Percentiles rank a stretch among this genome's conserved stretches.
Conservation (phyloP, 306 rosid species). For the Malus sieversii region DNA sequence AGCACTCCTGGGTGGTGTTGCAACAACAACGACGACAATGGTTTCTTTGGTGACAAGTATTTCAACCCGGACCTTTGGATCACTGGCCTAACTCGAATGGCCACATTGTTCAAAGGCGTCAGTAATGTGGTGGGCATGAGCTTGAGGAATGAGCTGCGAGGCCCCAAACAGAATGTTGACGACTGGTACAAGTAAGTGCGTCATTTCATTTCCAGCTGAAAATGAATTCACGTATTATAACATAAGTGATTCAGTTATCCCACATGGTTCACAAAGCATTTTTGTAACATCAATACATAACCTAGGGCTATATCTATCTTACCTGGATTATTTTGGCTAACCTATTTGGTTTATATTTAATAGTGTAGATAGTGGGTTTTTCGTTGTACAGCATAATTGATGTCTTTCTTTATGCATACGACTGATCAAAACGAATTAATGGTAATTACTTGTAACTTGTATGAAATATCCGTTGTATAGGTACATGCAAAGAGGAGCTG, state of each 20-base stretch:
- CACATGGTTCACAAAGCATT: no score
- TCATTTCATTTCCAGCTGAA: background rate
- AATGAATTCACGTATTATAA: background rate
- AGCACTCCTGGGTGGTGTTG: slow-evolving; percentile 86
- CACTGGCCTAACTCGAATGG: slow-evolving; percentile 66
- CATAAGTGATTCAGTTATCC: no score
- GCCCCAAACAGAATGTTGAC: slow-evolving; percentile 59
- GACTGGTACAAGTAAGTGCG: slow-evolving; percentile 73
- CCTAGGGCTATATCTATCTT: no score
- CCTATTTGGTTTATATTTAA: no score
- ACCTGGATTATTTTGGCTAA: no score
- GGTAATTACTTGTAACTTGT: background rate
- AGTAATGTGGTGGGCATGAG: slow-evolving; percentile 70
- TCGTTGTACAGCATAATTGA: no score
- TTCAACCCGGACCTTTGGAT: slow-evolving; percentile 66
- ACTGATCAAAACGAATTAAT: background rate
- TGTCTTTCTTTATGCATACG: no score
- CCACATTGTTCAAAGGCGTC: slow-evolving; percentile 57
- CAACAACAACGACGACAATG: slow-evolving; percentile 54
- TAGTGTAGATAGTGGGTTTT: no score
- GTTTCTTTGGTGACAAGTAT: slow-evolving; percentile 65
- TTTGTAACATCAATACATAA: no score
- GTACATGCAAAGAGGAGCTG: slow-evolving; percentile 89
- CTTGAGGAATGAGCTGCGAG: slow-evolving; percentile 83
- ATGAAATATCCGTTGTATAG: slow-evolving; percentile 20